Conservation (phyloP, 2,329 filamentous ascomycete species). For the Verticillium longisporum region DNA sequence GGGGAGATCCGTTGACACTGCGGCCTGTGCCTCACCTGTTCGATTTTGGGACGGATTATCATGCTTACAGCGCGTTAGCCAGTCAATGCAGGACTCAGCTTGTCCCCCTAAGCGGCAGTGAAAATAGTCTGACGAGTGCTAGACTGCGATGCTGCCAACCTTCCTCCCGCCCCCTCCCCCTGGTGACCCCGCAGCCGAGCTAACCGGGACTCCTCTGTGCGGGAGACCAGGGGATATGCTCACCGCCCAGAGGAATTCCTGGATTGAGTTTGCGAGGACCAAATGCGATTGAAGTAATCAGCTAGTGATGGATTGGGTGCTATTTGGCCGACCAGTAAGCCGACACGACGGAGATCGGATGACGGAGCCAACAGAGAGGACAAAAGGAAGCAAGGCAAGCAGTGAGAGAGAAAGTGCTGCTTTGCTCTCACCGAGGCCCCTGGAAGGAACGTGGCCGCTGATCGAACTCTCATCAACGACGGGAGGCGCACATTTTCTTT, state of each 20-base stretch:
- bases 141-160: not conserved
- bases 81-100: not conserved
- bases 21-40: not conserved
- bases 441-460: not conserved
- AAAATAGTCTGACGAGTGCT: not conserved
- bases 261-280: not conserved
- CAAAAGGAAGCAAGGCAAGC: not conserved
- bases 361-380: not conserved
- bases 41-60: not conserved
- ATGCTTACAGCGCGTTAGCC: conserved; percentile 1
- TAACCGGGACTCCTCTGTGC: not conserved
- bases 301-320: not conserved
- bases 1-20: not conserved
- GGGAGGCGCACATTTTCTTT: not conserved
- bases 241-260: not conserved
- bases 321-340: not conserved
- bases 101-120: not conserved
- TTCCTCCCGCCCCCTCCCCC: not conserved
- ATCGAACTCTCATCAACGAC: not conserved
- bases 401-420: not conserved
- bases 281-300: not conserved
- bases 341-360: not conserved
- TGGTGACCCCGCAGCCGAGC: not conserved
- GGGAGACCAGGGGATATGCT: not conserved
- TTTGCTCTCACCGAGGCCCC: not conserved